Conservation (phyloP, 352 stramenopile species). For the Globisporangium splendens region DNA sequence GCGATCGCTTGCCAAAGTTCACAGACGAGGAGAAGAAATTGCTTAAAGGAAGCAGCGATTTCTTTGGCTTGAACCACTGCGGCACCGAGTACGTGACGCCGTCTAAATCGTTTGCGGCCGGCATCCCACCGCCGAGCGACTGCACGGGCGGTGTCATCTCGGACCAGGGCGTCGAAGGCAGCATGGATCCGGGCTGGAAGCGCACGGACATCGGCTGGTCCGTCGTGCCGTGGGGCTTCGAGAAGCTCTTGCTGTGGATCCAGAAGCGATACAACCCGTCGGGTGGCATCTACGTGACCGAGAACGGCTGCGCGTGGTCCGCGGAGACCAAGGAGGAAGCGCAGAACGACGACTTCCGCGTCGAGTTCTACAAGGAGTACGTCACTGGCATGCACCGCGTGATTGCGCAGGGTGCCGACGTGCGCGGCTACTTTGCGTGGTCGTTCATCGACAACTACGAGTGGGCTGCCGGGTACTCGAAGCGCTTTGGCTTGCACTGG, state of each 20-base stretch:
- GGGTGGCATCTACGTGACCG: constrained; percentile 86
- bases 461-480: constrained; percentile 69
- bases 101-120: constrained; percentile 29
- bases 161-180: constrained; percentile 42
- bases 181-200: constrained; percentile 51
- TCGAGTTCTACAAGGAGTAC: constrained; percentile 84
- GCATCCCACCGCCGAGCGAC: constrained; percentile 14
- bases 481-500: constrained; percentile 55
- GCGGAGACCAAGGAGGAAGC: constrained; percentile 66
- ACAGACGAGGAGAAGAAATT: constrained; percentile 77
- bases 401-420: constrained; percentile 45
- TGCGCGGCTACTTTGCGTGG: constrained; percentile 90
- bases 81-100: constrained; percentile 44
- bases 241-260: constrained; percentile 91
- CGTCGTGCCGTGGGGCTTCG: constrained; percentile 74
- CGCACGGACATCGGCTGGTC: constrained; percentile 82
- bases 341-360: constrained; percentile 69
- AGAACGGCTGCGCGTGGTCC: constrained; percentile 86
- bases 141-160: constrained; percentile 24
- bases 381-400: constrained; percentile 60
- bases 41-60: constrained; percentile 86
- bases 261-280: constrained; percentile 71
- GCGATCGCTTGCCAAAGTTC: constrained; percentile 85
- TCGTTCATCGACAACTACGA: constrained; percentile 92
- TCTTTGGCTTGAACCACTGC: constrained; percentile 96